A percentile compares a stretch with the other conserved stretches of the same genome.
phyloP scores from a whole-genome alignment of 2,329 filamentous ascomycete species.

The Epichloe aotearoae region DNA sequence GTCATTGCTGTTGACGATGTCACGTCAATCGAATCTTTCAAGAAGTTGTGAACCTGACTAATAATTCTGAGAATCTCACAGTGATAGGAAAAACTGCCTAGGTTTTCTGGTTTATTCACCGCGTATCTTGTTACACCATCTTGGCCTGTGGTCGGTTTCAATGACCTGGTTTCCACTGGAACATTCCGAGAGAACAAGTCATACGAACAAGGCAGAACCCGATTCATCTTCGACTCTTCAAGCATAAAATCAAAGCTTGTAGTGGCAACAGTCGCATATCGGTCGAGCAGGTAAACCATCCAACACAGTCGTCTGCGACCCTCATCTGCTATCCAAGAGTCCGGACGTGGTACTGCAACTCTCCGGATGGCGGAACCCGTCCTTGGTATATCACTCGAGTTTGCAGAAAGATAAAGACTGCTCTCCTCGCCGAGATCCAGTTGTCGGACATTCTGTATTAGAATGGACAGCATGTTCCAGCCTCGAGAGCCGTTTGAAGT shows the following conservation, averaged over 20 bases:
- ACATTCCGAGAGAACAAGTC: slow-evolving; percentile 31
- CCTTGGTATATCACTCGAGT: slow-evolving; percentile 18
- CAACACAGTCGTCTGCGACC: slow-evolving; percentile 28
- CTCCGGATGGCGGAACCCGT: slow-evolving; percentile 21
- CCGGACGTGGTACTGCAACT: slow-evolving; percentile 21
- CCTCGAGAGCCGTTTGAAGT: slow-evolving; percentile 29
- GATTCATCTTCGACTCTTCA: slow-evolving; percentile 25
- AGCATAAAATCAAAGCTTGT: slow-evolving; percentile 29
- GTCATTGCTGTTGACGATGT: slow-evolving; percentile 25
- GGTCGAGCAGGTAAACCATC: slow-evolving; percentile 32
- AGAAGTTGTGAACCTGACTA: slow-evolving; percentile 29
- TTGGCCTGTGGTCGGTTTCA: slow-evolving; percentile 13
- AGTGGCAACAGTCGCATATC: slow-evolving; percentile 29
- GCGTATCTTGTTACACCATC: slow-evolving; percentile 14
- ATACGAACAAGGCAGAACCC: slow-evolving; percentile 29
- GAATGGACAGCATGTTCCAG: slow-evolving; percentile 27
- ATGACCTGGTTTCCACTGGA: slow-evolving; percentile 27
- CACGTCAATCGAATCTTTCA: slow-evolving; percentile 26
- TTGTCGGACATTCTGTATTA: slow-evolving; percentile 26
- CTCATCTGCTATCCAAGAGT: slow-evolving; percentile 32
- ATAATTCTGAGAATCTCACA: slow-evolving; percentile 30
- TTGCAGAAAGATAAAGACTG: slow-evolving; percentile 22
- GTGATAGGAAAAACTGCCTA: slow-evolving; percentile 32
- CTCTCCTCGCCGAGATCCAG: slow-evolving; percentile 27
- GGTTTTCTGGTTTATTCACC: slow-evolving; percentile 27